These are phyloP conservation scores for Monilinia polystroma DNA, from an alignment of 2,329 filamentous ascomycete species.

Conservation along the genomic window DNA sequence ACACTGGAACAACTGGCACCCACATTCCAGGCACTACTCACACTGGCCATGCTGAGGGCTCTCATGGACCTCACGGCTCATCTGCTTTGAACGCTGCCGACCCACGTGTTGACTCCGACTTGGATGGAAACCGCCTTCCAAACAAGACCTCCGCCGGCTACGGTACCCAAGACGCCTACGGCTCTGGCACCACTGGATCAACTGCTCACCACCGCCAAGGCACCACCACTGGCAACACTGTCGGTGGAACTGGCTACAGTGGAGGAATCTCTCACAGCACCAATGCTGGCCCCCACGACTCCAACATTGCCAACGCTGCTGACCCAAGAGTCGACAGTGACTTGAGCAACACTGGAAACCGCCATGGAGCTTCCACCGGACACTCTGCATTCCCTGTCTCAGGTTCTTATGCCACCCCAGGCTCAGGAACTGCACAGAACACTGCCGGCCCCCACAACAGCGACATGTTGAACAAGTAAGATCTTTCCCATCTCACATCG, in stretches of 20 bases:
- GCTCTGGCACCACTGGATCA: slow-evolving; percentile 11
- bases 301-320: slow-evolving; percentile 45
- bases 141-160: slow-evolving; percentile 17
- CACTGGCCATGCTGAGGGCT: slow-evolving; percentile 23
- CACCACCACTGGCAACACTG: slow-evolving; percentile 14
- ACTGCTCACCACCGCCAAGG: slow-evolving; percentile 18
- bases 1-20: not conserved
- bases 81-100: slow-evolving; percentile 48
- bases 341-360: slow-evolving; percentile 45
- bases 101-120: slow-evolving; percentile 52
- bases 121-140: slow-evolving; percentile 36
- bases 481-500: fast-evolving
- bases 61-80: slow-evolving; percentile 36
- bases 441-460: slow-evolving; percentile 54
- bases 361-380: slow-evolving; percentile 34
- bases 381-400: slow-evolving; percentile 37
- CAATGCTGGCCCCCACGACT: slow-evolving; percentile 43
- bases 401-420: slow-evolving; percentile 37
- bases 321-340: slow-evolving; percentile 56
- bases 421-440: slow-evolving; percentile 43
- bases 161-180: slow-evolving; percentile 23
- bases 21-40: not conserved
- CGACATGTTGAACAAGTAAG: slow-evolving; percentile 52
- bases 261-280: slow-evolving; percentile 37
- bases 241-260: slow-evolving; percentile 24